Evolutionary conservation across 768 basidiomycete genomes (phyloP), one percentile per base, ranked within the genome.

Genomic region (Tricholoma matsutake): DNA sequence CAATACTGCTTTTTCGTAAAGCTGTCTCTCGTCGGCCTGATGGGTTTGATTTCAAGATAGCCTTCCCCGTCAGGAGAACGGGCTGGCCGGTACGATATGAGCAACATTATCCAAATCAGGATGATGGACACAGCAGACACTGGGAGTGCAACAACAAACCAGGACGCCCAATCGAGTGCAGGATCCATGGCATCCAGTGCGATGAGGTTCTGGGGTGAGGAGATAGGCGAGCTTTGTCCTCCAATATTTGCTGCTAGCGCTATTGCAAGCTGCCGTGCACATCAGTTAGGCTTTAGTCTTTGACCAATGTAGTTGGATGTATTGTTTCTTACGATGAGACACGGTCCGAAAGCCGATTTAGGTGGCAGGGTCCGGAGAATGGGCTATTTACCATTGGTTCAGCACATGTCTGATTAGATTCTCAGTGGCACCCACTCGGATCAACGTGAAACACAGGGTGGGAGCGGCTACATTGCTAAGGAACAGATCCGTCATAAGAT

Each of bases 201-300:
- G 62, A 99, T 98, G 29, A 98, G 83, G 72, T 98, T 99, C 74
- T 99, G 96, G 1, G 96, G 96, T 0, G 96, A 98, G 2, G 96
- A 98, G 61, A 98, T 98, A 2, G 96, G 96, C 0, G 96, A 98
- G 54, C 89, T 92, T 74, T 98, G 96, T 0, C 97, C 97, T 11
- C 97, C 97, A 61, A 98, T 95, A 70, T 98, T 99, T 18, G 96
- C 94, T 0, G 96, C 95, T n/a, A 99, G 83, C 0, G 97, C 96
- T 65, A 99, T 98, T 7, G 91, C 96, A 57, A 99, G 83, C 94
- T 97, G 58, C 2, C 10, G 20, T 32, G 14, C 51, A 39, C 52
- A 25, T 28, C 18, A 16, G 16, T 47, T 37, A 52, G 3, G 22
- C 22, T 25, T 41, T 16, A 57, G 16, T 14, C 32, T 47, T 20